phyloP scores from a whole-genome alignment of 2,329 filamentous ascomycete species.

The Neofusicoccum ribis region DNA sequence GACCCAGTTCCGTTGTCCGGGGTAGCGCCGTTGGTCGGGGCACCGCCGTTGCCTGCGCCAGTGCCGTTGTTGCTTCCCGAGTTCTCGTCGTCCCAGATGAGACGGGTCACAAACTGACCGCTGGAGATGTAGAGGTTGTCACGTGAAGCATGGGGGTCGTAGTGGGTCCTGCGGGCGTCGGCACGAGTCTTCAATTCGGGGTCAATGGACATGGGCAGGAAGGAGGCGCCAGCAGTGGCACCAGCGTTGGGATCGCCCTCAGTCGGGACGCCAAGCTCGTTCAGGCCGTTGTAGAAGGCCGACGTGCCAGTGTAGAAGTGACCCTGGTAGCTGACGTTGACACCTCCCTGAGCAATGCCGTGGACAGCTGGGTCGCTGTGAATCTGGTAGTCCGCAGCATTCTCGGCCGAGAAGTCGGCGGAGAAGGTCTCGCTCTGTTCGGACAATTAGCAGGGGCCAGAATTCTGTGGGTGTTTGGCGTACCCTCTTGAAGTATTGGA shows the following conservation, averaged over 20 bases:
- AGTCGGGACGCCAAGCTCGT: conserved; percentile 12
- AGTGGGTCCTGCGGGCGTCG: conserved; percentile 32
- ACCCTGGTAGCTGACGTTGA: conserved; percentile 28
- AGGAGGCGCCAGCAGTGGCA: conserved; percentile 2
- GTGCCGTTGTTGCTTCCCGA: background rate
- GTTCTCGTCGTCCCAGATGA: background rate
- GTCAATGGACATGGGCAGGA: conserved; percentile 30
- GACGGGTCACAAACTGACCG: conserved; percentile 17
- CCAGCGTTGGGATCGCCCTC: conserved; percentile 9
- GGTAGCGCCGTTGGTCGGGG: too few species aligned
- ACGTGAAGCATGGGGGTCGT: conserved; percentile 30
- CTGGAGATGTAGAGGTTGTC: conserved; percentile 26
- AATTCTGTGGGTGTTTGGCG: background rate
- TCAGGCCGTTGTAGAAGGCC: conserved; percentile 26
- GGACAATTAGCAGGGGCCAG: background rate
- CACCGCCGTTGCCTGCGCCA: background rate
- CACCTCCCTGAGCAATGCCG: conserved; percentile 25
- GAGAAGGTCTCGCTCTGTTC: conserved; percentile 29
- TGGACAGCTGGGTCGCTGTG: conserved; percentile 27
- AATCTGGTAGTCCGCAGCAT: conserved; percentile 29
- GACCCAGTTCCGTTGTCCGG: background rate
- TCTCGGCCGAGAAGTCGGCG: conserved; percentile 23
- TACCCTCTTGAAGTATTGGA: conserved; percentile 35
- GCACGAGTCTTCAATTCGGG: conserved; percentile 27
- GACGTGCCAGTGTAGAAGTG: conserved; percentile 26